phyloP scores from a whole-genome alignment of 805 yeast genomes.

The Saccharomycopsis sp. region DNA sequence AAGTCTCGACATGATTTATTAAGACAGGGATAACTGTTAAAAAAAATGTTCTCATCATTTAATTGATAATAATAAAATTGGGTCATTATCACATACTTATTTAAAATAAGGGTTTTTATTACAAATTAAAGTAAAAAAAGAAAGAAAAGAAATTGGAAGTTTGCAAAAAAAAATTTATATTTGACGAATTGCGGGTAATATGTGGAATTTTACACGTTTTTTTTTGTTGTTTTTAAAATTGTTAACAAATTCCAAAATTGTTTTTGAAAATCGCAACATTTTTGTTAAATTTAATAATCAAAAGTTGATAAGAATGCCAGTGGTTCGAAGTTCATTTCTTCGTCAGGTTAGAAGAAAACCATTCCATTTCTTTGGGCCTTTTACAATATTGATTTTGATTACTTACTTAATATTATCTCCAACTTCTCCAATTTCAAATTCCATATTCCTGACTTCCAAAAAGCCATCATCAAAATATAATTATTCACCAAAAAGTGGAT shows the following conservation, averaged over 20 bases:
- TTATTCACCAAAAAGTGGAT: slow-evolving; percentile 34
- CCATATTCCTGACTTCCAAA: too few relatives aligned
- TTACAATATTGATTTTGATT: slow-evolving; percentile 31
- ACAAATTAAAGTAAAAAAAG: too few relatives aligned
- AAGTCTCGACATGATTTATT: slow-evolving; percentile 62
- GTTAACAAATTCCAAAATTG: not conserved
- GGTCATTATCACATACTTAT: too few relatives aligned
- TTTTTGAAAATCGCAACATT: not conserved
- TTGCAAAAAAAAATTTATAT: too few relatives aligned
- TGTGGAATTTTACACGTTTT: too few relatives aligned
- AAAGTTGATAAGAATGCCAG: slow-evolving; percentile 3
- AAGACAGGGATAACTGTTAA: slow-evolving; percentile 81
- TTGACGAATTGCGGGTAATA: too few relatives aligned
- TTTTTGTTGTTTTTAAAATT: too few relatives aligned
- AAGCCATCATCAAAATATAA: slow-evolving; percentile 28
- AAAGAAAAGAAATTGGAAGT: too few relatives aligned
- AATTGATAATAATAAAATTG: too few relatives aligned
- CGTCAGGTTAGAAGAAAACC: slow-evolving; percentile 58
- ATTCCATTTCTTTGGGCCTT: slow-evolving; percentile 34
- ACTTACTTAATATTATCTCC: slow-evolving; percentile 34
- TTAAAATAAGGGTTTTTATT: too few relatives aligned
- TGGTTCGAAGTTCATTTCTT: slow-evolving; percentile 25
- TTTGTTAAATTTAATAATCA: too few relatives aligned
- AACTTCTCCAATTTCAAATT: slow-evolving; percentile 7
- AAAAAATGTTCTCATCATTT: slow-evolving; percentile 52